Evolutionary conservation across 164 flowering plant species (phyloP).

Genomic region (Malania oleifera): DNA sequence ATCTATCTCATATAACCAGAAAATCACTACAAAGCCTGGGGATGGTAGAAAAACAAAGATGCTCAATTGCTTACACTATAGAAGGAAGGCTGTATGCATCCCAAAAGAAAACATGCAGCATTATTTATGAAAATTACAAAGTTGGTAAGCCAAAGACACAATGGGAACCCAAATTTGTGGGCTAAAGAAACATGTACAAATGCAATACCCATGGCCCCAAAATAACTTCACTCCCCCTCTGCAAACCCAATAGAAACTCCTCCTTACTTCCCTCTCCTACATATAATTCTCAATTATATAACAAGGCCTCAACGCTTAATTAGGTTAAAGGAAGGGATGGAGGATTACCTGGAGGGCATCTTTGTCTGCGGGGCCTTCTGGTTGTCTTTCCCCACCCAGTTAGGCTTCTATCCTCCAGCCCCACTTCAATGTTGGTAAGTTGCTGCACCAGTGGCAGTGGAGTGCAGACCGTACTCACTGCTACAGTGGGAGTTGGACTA

Average conservation of each 20-base stretch:
- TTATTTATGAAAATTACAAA: constrained; percentile 30
- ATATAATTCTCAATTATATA: constrained; percentile 18
- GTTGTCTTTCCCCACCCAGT: constrained; percentile 95
- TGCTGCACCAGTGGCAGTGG: constrained; percentile 39
- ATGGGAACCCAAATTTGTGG: constrained; percentile 20
- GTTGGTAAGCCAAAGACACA: constrained; percentile 19
- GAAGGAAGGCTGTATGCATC: not conserved
- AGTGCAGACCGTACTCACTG: constrained; percentile 14
- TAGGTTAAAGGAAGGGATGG: constrained; percentile 32
- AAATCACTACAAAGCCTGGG: too few relatives aligned
- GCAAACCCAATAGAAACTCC: constrained; percentile 17
- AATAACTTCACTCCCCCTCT: constrained; percentile 13
- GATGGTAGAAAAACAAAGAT: too few relatives aligned
- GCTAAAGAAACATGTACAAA: constrained; percentile 30
- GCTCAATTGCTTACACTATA: too few relatives aligned
- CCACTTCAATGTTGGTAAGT: constrained; percentile 36
- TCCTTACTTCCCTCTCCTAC: constrained; percentile 17
- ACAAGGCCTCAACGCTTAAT: constrained; percentile 18
- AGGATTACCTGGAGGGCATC: constrained; percentile 62
- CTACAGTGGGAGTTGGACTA: constrained; percentile 20
- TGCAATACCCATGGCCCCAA: constrained; percentile 20
- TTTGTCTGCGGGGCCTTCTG: constrained; percentile 78
- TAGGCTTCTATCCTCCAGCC: constrained; percentile 59
- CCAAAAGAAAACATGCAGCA: constrained; percentile 25
- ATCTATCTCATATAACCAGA: too few relatives aligned